Conservation (phyloP, 768 basidiomycete species). For the Lentinula lateritia region DNA sequence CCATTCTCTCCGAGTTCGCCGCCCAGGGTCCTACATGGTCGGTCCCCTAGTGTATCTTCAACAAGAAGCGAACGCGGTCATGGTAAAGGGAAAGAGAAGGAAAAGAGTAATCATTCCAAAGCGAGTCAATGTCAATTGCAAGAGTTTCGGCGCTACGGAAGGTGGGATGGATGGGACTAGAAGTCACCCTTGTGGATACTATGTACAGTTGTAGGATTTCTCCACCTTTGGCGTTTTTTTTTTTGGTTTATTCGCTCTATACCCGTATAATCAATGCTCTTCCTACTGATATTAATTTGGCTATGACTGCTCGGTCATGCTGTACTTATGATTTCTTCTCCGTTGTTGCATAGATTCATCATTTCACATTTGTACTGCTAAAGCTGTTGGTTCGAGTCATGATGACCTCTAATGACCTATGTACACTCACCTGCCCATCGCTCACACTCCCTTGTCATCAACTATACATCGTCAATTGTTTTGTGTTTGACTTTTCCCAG, state of each 20-base stretch:
- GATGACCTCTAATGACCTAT: not conserved
- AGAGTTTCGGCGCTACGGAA: conserved; percentile 78
- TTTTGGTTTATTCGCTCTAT: not conserved
- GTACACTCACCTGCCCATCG: not conserved
- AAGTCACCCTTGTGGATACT: too few relatives aligned
- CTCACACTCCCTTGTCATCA: not conserved
- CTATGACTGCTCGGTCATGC: not conserved
- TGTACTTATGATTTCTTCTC: not conserved
- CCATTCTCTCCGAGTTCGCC: conserved; percentile 31
- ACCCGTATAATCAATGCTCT: not conserved
- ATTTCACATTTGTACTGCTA: conserved; percentile 9
- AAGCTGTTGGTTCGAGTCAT: conserved; percentile 4
- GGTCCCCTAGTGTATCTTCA: conserved; percentile 53
- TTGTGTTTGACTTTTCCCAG: not conserved
- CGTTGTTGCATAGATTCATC: conserved; percentile 7
- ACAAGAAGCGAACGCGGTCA: conserved; percentile 33
- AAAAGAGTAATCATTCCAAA: conserved; percentile 38
- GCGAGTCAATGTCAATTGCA: conserved; percentile 62
- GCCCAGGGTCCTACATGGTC: conserved; percentile 30
- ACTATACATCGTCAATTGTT: not conserved
- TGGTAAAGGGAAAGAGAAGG: conserved; percentile 52
- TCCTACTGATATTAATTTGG: not conserved
- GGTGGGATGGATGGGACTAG: conserved; percentile 86
- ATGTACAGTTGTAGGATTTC: not conserved
- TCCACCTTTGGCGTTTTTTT: not conserved